Conservation (phyloP, 352 stramenopile species). For the Phytophthora citricola region DNA sequence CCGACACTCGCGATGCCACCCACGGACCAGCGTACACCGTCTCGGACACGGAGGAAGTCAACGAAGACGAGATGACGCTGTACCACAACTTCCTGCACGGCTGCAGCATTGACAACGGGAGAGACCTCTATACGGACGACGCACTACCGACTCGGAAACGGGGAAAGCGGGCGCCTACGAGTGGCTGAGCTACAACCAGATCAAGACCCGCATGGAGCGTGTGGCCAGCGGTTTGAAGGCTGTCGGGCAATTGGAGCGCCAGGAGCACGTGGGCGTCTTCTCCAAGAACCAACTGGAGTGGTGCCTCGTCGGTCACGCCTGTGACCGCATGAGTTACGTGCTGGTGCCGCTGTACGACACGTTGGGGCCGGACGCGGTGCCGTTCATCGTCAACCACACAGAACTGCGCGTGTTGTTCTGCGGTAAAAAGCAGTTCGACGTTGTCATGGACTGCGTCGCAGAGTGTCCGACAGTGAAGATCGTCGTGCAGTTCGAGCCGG, state of each 20-base stretch:
- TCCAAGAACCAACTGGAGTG: conserved; percentile 61
- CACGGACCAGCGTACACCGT: conserved; percentile 36
- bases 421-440: conserved; percentile 47
- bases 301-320: conserved; percentile 45
- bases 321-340: conserved; percentile 54
- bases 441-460: conserved; percentile 43
- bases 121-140: conserved; percentile 40
- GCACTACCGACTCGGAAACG: conserved; percentile 24
- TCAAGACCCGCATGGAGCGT: conserved; percentile 31
- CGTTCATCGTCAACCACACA: conserved; percentile 67
- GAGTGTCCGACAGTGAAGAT: conserved; percentile 44
- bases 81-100: conserved; percentile 42
- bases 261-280: conserved; percentile 55
- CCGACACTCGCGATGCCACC: conserved; percentile 30
- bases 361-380: conserved; percentile 52
- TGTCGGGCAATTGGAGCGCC: conserved; percentile 27
- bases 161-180: conserved; percentile 38
- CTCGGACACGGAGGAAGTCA: conserved; percentile 14
- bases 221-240: conserved; percentile 32
- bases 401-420: conserved; percentile 55
- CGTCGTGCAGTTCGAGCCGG: conserved; percentile 47
- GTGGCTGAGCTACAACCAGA: conserved; percentile 52
- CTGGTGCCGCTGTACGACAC: conserved; percentile 71
- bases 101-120: conserved; percentile 31
- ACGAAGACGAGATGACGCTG: conserved; percentile 36